phyloP scores from a whole-genome alignment of 305 asterid genomes.

The Rubia peregrina region DNA sequence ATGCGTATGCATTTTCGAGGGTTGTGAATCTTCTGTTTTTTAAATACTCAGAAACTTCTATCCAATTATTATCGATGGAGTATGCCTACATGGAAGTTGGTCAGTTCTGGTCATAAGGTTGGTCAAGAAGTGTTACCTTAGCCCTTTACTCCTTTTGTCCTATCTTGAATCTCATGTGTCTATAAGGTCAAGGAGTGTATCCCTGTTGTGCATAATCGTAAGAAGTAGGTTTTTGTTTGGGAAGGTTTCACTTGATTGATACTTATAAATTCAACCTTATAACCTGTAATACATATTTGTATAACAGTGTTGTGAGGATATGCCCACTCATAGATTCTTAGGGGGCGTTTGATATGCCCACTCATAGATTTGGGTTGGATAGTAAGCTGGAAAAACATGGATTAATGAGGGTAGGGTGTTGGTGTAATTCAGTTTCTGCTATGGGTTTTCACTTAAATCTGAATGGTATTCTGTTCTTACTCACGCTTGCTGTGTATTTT shows the following conservation, averaged over 20 bases:
- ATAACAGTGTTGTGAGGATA: not conserved
- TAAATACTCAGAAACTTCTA: not conserved
- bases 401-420: no score
- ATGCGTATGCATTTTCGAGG: not conserved
- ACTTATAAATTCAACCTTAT: not conserved
- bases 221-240: not conserved
- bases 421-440: conserved; percentile 2
- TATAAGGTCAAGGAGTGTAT: not conserved
- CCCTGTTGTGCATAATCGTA: not conserved
- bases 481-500: conserved; percentile 1
- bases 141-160: not conserved
- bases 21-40: not conserved
- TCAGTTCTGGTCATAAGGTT: not conserved
- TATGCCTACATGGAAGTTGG: not conserved
- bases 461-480: conserved; percentile 14
- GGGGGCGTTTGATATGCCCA: no score
- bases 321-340: not conserved
- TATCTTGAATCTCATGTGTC: not conserved
- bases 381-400: no score
- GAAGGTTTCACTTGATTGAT: not conserved
- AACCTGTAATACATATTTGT: not conserved
- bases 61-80: not conserved
- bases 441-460: conserved; percentile 14
- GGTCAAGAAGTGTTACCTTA: not conserved
- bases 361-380: no score